Conservation (phyloP, 306 rosid genomes). For the Cajanus cajan region DNA sequence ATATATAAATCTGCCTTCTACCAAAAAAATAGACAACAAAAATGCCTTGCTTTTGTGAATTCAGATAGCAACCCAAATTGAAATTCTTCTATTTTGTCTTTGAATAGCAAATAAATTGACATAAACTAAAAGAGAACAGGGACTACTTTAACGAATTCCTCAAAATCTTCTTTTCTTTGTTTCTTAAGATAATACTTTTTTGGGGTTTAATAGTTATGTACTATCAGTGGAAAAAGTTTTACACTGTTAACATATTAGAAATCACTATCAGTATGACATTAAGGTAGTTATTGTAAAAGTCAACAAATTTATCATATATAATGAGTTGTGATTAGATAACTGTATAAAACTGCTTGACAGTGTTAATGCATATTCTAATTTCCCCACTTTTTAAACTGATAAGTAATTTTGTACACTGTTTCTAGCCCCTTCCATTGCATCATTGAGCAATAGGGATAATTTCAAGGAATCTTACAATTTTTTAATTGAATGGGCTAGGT, state of each 20-base stretch:
- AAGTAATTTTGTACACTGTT: not conserved
- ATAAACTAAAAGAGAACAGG: conserved; percentile 2
- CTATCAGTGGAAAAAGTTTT: no score
- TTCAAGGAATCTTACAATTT: not conserved
- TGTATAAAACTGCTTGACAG: no score
- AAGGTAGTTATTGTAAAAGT: no score
- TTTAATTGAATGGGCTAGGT: not conserved
- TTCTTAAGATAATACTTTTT: not conserved
- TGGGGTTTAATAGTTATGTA: no score
- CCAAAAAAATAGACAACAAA: not conserved
- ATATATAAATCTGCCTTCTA: not conserved
- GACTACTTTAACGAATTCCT: not conserved
- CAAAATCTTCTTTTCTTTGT: not conserved
- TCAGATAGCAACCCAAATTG: not conserved
- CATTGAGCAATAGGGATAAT: conserved; percentile 2
- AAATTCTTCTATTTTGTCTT: conserved; percentile 1
- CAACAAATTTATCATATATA: no score
- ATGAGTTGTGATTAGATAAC: no score
- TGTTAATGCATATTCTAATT: no score
- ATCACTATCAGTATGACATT: no score
- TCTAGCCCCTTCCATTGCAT: conserved; percentile 5
- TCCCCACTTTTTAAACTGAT: not conserved
- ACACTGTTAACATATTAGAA: no score
- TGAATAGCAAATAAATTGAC: not conserved
- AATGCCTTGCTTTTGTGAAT: not conserved